Conservation (phyloP, 208 protist species). For the Entamoeba invadens region DNA sequence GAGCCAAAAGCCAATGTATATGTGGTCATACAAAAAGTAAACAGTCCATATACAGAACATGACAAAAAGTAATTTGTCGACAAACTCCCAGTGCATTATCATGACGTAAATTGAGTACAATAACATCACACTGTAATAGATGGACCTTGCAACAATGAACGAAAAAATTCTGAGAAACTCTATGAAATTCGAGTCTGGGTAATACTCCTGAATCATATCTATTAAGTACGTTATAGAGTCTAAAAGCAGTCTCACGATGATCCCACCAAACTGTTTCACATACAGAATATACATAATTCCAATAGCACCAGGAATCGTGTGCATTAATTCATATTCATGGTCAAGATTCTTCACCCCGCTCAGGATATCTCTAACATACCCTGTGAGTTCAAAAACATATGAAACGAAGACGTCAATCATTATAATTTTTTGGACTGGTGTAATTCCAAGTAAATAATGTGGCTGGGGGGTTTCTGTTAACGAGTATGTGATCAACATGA, state of each 20-base stretch:
- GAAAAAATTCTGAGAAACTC: neutral
- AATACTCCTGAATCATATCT: neutral
- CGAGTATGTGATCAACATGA: neutral
- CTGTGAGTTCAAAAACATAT: neutral
- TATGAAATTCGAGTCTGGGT: neutral
- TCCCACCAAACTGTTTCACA: neutral
- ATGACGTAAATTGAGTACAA: neutral
- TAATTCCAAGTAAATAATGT: neutral
- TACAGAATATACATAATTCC: neutral
- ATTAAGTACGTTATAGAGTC: neutral
- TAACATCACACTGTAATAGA: neutral
- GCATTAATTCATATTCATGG: neutral
- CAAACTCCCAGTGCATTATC: neutral
- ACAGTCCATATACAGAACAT: neutral
- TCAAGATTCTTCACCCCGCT: neutral
- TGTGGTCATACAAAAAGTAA: neutral
- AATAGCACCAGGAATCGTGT: neutral
- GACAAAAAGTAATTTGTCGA: neutral
- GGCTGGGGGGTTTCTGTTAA: neutral
- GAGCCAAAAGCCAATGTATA: neutral
- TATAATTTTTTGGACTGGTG: neutral
- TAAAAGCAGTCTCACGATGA: neutral
- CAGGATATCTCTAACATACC: neutral
- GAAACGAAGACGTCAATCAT: neutral
- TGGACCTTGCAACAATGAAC: neutral